Percentiles rank a stretch among this genome's conserved stretches.
Evolutionary conservation across 1,139 yeast genomes (phyloP).

Genomic region (Williopsis jadinii): DNA sequence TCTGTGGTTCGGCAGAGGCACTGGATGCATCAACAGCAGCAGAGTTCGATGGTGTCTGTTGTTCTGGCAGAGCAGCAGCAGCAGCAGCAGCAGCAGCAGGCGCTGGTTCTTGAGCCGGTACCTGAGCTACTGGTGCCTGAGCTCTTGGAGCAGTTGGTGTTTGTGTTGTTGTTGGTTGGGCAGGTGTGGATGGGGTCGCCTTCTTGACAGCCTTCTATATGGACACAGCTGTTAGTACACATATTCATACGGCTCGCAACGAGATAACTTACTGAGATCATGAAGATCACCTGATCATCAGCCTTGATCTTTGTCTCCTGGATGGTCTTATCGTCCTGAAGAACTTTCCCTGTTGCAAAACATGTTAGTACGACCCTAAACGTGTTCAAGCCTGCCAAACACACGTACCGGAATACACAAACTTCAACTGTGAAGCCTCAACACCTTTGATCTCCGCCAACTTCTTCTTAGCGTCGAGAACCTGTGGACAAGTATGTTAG

Average conservation of each 20-base stretch:
- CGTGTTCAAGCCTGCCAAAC: neutral
- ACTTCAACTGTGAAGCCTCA: conserved; percentile 71
- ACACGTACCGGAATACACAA: conserved; percentile 72
- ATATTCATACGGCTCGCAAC: too few species aligned
- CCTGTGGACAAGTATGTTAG: conserved; percentile 29
- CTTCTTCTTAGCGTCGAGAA: conserved; percentile 63
- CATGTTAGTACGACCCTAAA: neutral
- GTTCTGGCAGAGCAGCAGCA: conserved; percentile 19
- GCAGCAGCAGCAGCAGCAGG: conserved; percentile 21
- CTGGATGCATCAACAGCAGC: conserved; percentile 24
- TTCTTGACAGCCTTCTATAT: conserved; percentile 12
- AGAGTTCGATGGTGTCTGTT: conserved; percentile 19
- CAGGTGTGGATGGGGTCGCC: conserved; percentile 2
- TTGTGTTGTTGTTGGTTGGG: conserved; percentile 1
- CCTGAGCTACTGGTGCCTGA: conserved; percentile 1
- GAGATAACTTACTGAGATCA: conserved; percentile 47
- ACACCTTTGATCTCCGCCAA: conserved; percentile 64
- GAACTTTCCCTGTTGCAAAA: conserved; percentile 50
- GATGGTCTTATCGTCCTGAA: conserved; percentile 75
- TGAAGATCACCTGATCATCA: conserved; percentile 86
- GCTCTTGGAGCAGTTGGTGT: conserved; percentile 3
- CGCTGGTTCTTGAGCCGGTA: conserved; percentile 2
- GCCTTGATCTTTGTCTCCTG: conserved; percentile 73
- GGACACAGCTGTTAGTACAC: neutral
- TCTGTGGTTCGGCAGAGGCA: conserved; percentile 19